These are phyloP conservation scores for Yarrowia porcina DNA, from an alignment of 805 yeast genomes.

Conservation along the genomic window DNA sequence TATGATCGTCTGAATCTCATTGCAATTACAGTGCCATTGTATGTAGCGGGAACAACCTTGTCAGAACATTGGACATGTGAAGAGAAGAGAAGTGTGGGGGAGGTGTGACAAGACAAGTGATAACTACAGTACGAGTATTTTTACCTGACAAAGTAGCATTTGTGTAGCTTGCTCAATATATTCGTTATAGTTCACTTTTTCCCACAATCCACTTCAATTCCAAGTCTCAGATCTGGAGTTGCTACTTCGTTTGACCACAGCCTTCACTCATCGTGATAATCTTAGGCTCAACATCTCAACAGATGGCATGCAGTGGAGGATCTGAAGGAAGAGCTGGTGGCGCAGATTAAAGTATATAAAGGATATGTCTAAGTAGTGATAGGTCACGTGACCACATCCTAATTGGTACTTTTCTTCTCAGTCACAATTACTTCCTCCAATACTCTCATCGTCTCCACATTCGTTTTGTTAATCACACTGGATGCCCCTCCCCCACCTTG, in stretches of 20 bases:
- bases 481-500: too few species aligned
- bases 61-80: neutral
- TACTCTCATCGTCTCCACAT: neutral
- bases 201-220: too few species aligned
- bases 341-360: too few species aligned
- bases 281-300: neutral
- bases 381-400: too few species aligned
- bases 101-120: neutral
- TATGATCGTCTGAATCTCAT: neutral
- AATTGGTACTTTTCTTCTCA: too few species aligned
- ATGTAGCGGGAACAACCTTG: slow-evolving; percentile 1
- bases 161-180: too few species aligned
- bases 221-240: neutral
- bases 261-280: neutral
- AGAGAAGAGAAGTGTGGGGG: neutral
- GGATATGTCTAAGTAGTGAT: too few species aligned
- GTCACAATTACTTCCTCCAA: too few species aligned
- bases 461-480: too few species aligned
- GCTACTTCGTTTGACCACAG: neutral
- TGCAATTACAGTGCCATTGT: neutral
- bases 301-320: neutral
- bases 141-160: too few species aligned
- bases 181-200: too few species aligned
- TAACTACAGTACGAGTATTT: too few species aligned
- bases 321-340: neutral